Conservation (phyloP, 805 yeast genomes). For the Yamadazyma insecticola region DNA sequence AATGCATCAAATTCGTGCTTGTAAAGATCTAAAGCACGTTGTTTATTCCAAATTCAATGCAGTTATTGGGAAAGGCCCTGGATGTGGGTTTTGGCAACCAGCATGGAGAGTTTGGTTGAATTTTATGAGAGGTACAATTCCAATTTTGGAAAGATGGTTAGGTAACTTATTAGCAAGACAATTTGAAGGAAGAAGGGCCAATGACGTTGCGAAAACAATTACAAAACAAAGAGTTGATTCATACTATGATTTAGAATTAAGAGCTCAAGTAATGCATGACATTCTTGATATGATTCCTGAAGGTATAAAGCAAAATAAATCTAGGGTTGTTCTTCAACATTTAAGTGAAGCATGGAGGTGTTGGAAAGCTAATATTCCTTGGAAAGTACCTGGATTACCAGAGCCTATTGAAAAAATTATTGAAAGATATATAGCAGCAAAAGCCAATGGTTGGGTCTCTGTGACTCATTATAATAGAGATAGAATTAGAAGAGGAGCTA, state of each 20-base stretch:
- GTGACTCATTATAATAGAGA: conserved; percentile 92
- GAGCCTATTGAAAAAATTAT: conserved; percentile 83
- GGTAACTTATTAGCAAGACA: conserved; percentile 89
- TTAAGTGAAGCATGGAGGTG: conserved; percentile 98
- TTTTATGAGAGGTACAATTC: conserved; percentile 87
- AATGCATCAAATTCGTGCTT: conserved; percentile 96
- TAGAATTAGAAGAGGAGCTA: conserved; percentile 80
- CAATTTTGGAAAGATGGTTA: conserved; percentile 90
- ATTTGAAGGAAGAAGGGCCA: conserved; percentile 91
- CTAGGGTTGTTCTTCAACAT: conserved; percentile 87
- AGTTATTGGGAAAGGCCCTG: conserved; percentile 95
- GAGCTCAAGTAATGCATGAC: conserved; percentile 94
- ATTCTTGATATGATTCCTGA: conserved; percentile 97
- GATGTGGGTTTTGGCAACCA: conserved; percentile 99
- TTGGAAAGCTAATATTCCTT: conserved; percentile 98
- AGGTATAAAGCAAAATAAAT: conserved; percentile 80
- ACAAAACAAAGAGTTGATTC: conserved; percentile 96
- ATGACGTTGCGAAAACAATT: conserved; percentile 87
- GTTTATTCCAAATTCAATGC: conserved; percentile 81
- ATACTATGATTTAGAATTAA: conserved; percentile 84
- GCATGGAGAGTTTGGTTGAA: conserved; percentile 97
- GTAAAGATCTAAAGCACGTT: conserved; percentile 92
- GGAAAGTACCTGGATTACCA: conserved; percentile 97
- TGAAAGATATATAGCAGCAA: conserved; percentile 85
- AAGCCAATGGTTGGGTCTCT: conserved; percentile 95